phyloP scores from a whole-genome alignment of 1,284 basidiomycete species.

The Schizophyllum amplum region DNA sequence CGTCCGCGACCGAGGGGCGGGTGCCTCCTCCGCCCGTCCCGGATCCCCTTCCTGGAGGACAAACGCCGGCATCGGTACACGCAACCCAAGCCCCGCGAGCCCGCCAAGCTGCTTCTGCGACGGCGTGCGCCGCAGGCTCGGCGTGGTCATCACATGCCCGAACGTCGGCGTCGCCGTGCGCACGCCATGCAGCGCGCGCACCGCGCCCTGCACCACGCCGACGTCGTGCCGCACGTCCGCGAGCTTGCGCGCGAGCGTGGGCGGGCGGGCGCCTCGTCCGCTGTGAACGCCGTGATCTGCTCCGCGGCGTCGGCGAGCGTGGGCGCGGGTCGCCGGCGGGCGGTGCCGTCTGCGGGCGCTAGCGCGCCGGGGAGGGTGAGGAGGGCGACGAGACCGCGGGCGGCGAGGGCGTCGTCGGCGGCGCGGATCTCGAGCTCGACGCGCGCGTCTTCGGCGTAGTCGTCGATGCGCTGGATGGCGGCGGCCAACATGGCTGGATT shows the following conservation, averaged over 20 bases:
- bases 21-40: constrained; percentile 16
- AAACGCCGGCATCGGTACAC: constrained; percentile 52
- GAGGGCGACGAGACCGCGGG: constrained; percentile 66
- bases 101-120: constrained; percentile 28
- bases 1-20: constrained; percentile 30
- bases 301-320: constrained; percentile 31
- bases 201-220: constrained; percentile 49
- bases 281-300: constrained; percentile 55
- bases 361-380: constrained; percentile 52
- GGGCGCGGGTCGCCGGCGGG: constrained; percentile 14
- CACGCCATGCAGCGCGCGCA: constrained; percentile 35
- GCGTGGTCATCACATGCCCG: constrained; percentile 59
- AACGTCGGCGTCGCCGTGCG: constrained; percentile 39
- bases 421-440: constrained; percentile 83
- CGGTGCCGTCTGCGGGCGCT: constrained; percentile 12
- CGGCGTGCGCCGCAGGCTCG: constrained; percentile 40
- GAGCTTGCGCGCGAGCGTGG: constrained; percentile 47
- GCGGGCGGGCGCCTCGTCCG: constrained; percentile 44
- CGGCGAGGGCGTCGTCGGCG: constrained; percentile 68
- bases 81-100: constrained; percentile 43
- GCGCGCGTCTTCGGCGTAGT: constrained; percentile 77
- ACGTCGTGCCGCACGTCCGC: constrained; percentile 79
- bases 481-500: constrained; percentile 29
- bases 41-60: constrained; percentile 11
- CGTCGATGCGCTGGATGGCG: constrained; percentile 61